Base-by-base conservation (phyloP, 2,329 filamentous ascomycete genomes). In the Fonsecaea pugnacius region DNA sequence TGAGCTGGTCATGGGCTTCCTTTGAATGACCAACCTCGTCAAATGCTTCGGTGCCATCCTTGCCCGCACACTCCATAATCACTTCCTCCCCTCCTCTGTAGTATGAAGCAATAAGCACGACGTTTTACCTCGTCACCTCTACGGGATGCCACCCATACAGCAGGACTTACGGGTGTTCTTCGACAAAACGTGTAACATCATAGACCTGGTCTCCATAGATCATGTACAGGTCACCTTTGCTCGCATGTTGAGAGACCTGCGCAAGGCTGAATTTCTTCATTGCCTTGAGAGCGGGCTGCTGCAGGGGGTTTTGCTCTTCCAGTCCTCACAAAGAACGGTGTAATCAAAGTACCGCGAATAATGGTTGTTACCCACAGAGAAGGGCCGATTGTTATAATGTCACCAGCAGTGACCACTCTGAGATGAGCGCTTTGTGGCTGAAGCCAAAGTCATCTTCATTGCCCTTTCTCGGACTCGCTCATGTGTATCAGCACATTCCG, bases 1-100 rank as follows among this genome's bases (percentile, higher is more conserved):
- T 18, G 27, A 56, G 30, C 21, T 56, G 53, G 8, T 38, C 14
- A 56, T 40, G 53, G 36, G 53, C 53, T 8, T 56, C 53, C 12
- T 56, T 56, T n/a, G 53, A 56, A 56, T 56, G 53, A 14, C 53
- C 53, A 38, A 56, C 53, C 16, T 56, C 32, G 36, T 56, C 53
- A 32, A 40, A 56, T n/a, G 53, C 53, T 7, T n/a, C 30, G 32
- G 53, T 56, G 7, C 27, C 53, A 40, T 56, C 53, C 30, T 56
- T 56, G 12, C 53, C 53, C 10, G 53, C 32, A 10, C 33, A 27
- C 5, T 36, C 32, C 32, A 18, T 9, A 36, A 40, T 56, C 32
- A 56, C 53, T 24, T 56, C 53, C 36, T 35, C 53, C 36, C 32
- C 53, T 27, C 53, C 53, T 56, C 53, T 56, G 18, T 16, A 40